A percentile compares a stretch with the other conserved stretches of the same genome.
Conservation (phyloP, 768 basidiomycete species). For the Serendipita sp. region DNA sequence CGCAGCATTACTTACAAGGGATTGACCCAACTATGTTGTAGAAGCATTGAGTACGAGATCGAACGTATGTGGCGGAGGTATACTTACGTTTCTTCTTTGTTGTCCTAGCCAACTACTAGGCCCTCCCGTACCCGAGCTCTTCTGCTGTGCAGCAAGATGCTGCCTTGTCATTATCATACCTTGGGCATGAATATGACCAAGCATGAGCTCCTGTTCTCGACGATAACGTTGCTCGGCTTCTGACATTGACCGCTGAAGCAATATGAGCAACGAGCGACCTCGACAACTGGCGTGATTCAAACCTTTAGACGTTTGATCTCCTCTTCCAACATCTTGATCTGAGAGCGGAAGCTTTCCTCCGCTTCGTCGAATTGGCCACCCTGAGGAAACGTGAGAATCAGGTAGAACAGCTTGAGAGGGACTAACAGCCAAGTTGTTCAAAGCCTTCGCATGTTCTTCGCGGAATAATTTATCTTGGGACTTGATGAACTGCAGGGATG, state of each 20-base stretch:
- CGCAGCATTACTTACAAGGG: background rate
- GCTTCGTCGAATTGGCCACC: slow-evolving; percentile 56
- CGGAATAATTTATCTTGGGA: slow-evolving; percentile 80
- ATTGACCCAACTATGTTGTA: background rate
- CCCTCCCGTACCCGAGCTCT: slow-evolving; percentile 19
- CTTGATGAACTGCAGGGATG: slow-evolving; percentile 63
- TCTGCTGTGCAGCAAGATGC: slow-evolving; percentile 36
- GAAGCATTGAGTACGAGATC: background rate
- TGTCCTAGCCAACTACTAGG: slow-evolving; percentile 57
- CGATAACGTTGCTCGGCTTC: slow-evolving; percentile 48
- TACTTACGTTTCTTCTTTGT: slow-evolving; percentile 39
- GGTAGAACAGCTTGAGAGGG: slow-evolving; percentile 5
- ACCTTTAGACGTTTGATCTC: slow-evolving; percentile 35
- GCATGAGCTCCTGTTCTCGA: slow-evolving; percentile 68
- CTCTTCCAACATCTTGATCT: slow-evolving; percentile 50
- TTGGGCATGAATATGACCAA: slow-evolving; percentile 53
- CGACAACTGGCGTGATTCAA: slow-evolving; percentile 8
- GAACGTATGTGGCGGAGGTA: background rate
- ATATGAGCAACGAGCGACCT: background rate
- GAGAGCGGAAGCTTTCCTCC: slow-evolving; percentile 45
- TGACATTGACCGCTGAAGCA: slow-evolving; percentile 29
- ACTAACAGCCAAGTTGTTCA: slow-evolving; percentile 32
- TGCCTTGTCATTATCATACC: slow-evolving; percentile 50
- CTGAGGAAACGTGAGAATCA: background rate
- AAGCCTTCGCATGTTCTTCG: slow-evolving; percentile 52